phyloP scores from a whole-genome alignment of 176 grass and related monocot species.

The Areca catechu region DNA sequence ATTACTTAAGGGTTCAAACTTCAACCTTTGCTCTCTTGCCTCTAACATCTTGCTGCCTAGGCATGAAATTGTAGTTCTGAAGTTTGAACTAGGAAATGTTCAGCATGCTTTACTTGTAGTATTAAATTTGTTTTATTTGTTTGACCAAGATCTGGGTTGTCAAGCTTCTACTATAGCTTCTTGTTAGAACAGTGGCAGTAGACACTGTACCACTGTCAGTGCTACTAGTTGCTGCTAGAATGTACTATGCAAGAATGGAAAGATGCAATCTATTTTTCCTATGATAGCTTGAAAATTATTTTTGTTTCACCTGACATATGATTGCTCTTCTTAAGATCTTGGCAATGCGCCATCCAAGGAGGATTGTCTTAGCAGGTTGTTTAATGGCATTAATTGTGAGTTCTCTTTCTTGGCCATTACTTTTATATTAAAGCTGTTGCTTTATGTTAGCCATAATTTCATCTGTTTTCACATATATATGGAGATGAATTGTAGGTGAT shows the following conservation, averaged over 20 bases:
- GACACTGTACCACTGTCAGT: no score
- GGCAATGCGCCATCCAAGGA: conserved; percentile 89
- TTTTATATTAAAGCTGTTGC: not conserved
- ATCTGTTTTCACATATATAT: not conserved
- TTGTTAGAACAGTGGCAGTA: no score
- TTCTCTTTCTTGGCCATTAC: conserved; percentile 4
- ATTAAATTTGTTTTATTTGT: no score
- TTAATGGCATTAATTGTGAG: conserved; percentile 67
- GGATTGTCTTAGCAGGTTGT: conserved; percentile 73
- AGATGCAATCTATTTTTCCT: not conserved
- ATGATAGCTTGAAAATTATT: not conserved
- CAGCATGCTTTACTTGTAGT: no score
- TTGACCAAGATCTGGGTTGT: no score
- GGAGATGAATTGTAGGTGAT: conserved; percentile 60
- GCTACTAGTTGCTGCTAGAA: no score
- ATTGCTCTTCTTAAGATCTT: conserved; percentile 56
- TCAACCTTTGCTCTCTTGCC: no score
- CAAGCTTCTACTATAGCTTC: no score
- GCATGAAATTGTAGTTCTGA: no score
- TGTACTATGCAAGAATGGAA: not conserved
- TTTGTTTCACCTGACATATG: conserved; percentile 18
- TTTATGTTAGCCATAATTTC: not conserved
- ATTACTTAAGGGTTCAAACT: no score
- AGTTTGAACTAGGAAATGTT: no score
- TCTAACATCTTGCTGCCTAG: no score